These are phyloP conservation scores for Naganishia antarctica DNA, from an alignment of 768 basidiomycete species.

Conservation along the genomic window DNA sequence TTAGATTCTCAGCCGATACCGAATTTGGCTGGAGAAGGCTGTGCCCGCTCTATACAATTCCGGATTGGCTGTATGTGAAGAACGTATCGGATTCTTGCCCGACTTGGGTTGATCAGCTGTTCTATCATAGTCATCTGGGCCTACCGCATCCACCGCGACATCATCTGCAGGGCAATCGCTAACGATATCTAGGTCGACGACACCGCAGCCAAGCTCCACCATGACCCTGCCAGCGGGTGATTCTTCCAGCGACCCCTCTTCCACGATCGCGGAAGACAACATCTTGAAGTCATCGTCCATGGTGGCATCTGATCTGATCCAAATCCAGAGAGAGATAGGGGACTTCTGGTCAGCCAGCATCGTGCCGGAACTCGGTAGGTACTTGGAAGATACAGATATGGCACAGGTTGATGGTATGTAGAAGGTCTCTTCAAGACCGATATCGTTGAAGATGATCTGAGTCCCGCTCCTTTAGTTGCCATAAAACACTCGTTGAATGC, in stretches of 20 bases:
- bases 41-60: slow-evolving; percentile 39
- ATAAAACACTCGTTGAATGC: slow-evolving; percentile 24
- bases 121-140: background rate
- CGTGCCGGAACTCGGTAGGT: slow-evolving; percentile 56
- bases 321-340: slow-evolving; percentile 56
- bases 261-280: slow-evolving; percentile 59
- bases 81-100: background rate
- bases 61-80: background rate
- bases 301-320: slow-evolving; percentile 64
- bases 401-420: slow-evolving; percentile 54
- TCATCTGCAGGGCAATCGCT: slow-evolving; percentile 9
- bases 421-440: too few species aligned
- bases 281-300: slow-evolving; percentile 62
- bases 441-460: too few species aligned
- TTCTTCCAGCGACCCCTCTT: slow-evolving; percentile 22
- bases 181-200: slow-evolving; percentile 2
- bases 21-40: slow-evolving; percentile 65
- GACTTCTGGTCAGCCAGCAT: slow-evolving; percentile 69
- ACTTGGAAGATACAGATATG: slow-evolving; percentile 16
- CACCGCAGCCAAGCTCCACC: slow-evolving; percentile 22
- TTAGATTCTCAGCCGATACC: slow-evolving; percentile 76
- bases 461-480: background rate
- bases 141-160: background rate
- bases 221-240: slow-evolving; percentile 34
- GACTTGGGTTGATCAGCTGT: background rate